Evolutionary conservation across 768 basidiomycete genomes (phyloP).

Genomic region (Leccinum subtestaceum): DNA sequence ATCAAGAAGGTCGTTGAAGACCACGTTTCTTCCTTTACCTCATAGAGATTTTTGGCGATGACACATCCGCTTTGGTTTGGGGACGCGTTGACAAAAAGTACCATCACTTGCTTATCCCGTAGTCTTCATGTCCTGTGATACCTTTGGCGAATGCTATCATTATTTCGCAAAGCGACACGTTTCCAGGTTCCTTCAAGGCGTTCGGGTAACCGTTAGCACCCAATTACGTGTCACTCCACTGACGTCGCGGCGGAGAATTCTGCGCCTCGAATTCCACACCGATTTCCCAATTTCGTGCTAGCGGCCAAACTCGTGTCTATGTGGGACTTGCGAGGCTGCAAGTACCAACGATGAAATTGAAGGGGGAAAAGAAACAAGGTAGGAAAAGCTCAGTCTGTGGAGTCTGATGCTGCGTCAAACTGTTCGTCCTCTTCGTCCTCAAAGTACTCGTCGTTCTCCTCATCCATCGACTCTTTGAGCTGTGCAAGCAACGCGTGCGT

Average conservation of each 20-base stretch:
- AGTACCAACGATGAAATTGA: not conserved
- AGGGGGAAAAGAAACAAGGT: not conserved
- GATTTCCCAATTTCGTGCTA: not conserved
- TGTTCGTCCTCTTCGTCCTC: constrained; percentile 47
- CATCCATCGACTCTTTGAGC: constrained; percentile 85
- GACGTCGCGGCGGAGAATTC: not conserved
- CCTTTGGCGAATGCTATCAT: constrained; percentile 28
- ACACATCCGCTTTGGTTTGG: constrained; percentile 13
- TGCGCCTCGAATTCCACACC: not conserved
- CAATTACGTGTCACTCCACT: not conserved
- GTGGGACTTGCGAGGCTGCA: not conserved
- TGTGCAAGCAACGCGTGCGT: not conserved
- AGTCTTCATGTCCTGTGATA: constrained; percentile 23
- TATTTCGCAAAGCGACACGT: constrained; percentile 24
- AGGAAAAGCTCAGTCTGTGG: constrained; percentile 8
- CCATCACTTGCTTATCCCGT: constrained; percentile 8
- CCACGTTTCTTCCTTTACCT: constrained; percentile 78
- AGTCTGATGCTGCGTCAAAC: constrained; percentile 13
- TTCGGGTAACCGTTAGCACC: too few species aligned
- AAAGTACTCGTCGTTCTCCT: constrained; percentile 54
- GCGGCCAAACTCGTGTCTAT: not conserved
- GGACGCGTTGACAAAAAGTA: constrained; percentile 22
- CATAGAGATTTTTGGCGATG: constrained; percentile 36
- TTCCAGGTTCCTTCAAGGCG: not conserved
- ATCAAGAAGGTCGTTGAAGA: constrained; percentile 95